Base-by-base conservation (phyloP, 257 asterid species). In the Ehretia macrophylla region DNA sequence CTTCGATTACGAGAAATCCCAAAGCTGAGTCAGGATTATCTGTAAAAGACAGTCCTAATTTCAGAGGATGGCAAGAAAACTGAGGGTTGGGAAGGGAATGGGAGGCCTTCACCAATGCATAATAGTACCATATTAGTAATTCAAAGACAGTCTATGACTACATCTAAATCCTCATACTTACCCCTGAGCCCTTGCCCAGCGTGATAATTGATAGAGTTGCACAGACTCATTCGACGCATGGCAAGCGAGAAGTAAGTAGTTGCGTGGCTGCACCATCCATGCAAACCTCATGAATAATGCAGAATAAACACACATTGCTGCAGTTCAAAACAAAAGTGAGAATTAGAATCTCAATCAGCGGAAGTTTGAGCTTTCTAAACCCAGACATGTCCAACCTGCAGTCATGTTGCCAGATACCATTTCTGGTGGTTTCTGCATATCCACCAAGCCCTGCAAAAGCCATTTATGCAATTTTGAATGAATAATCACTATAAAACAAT, bases 201-300 rank as follows among this genome's bases (percentile, higher is more conserved):
- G 96, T 10, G 95, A 83, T 14, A 87, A 44, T 68, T 85, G 98
- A 75, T 87, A 90, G 57, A 87, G 84, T 67, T 90, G 96, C 66
- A 90, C 96, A 0, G 95, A 22, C 78, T 90, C 98, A 58, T 90
- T 90, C 8, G 96, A 90, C 46, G 95, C 98, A 62, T 90, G 96
- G 81, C 94, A 85, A 19, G 86, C 91, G 66, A 90, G 87, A 44
- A 90, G 78, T 54, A 90, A 77, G 72, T 90, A 90, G 75, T 90
- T 90, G 53, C 95, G 98, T 18, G 96, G 96, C 67, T 83, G 98
- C 54, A 90, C 96, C 98, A 90, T 90, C 98, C 98, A 90, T 27
- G 96, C 96, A 70, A 90, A 90, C 82, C 98, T 87, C 96, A 90
- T 90, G 85, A 87, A 90, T 58, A 90, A 62, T 11, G 73, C 98